These are phyloP conservation scores for Trametes maxima DNA, from an alignment of 768 basidiomycete species.

Conservation along the genomic window DNA sequence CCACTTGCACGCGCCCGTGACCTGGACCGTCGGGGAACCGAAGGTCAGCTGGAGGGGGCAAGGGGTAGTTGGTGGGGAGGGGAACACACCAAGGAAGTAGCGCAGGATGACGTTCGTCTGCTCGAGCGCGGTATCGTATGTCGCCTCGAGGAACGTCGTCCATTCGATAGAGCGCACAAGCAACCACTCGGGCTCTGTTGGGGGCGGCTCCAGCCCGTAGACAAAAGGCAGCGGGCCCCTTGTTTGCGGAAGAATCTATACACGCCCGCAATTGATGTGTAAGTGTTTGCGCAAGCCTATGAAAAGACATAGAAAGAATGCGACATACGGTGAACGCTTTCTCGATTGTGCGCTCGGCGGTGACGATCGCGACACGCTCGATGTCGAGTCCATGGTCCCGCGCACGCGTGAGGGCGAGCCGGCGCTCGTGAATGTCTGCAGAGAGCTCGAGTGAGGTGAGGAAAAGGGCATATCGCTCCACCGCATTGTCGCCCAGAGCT, in stretches of 20 bases:
- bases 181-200: conserved; percentile 59
- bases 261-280: not conserved
- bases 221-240: conserved; percentile 64
- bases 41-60: not conserved
- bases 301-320: not conserved
- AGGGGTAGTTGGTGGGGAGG: not conserved
- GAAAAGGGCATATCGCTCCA: conserved; percentile 91
- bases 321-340: conserved; percentile 61
- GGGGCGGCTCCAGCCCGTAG: conserved; percentile 55
- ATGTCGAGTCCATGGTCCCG: conserved; percentile 85
- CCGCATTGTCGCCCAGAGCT: conserved; percentile 86
- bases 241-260: conserved; percentile 53
- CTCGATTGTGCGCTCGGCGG: conserved; percentile 79
- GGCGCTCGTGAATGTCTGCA: conserved; percentile 64
- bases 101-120: conserved; percentile 88
- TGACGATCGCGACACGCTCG: conserved; percentile 73
- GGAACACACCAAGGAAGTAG: conserved; percentile 79
- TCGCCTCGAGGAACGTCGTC: conserved; percentile 78
- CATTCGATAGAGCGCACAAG: conserved; percentile 91
- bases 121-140: conserved; percentile 76
- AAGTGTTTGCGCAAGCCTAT: not conserved
- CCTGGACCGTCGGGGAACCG: conserved; percentile 43
- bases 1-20: conserved; percentile 72
- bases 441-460: conserved; percentile 73
- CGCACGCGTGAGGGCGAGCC: conserved; percentile 71